phyloP scores from a whole-genome alignment of 2,329 filamentous ascomycete genomes.

The Hawksworthiomyces lignivorus region DNA sequence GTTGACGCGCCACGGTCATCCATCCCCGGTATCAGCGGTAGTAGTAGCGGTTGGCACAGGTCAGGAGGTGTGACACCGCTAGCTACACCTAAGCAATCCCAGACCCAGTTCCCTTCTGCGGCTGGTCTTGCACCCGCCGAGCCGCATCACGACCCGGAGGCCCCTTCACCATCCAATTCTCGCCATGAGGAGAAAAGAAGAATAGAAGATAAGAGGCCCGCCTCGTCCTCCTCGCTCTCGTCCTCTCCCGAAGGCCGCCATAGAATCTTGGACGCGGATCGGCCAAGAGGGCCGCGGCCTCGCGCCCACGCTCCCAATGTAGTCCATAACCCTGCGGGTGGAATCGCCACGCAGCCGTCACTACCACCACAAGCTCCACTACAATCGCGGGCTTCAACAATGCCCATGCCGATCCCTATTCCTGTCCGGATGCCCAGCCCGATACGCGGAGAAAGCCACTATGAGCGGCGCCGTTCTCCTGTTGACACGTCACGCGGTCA shows the following conservation, averaged over 20 bases:
- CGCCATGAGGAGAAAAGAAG: constrained; percentile 11
- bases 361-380: not conserved
- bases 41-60: constrained; percentile 19
- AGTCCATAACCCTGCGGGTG: constrained; percentile 13
- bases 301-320: constrained; percentile 23
- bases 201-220: constrained; percentile 17
- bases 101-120: constrained; percentile 11
- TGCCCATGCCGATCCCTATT: constrained; percentile 9
- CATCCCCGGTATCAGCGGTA: constrained; percentile 5
- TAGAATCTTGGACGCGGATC: constrained; percentile 6
- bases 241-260: constrained; percentile 20
- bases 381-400: not conserved
- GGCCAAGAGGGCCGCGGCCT: constrained; percentile 15
- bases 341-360: not conserved
- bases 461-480: constrained; percentile 10
- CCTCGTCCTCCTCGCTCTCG: constrained; percentile 23
- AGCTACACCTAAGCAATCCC: constrained; percentile 21
- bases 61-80: constrained; percentile 28
- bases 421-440: constrained; percentile 4
- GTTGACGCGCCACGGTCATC: constrained; percentile 9
- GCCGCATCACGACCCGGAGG: too few relatives aligned
- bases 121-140: too few relatives aligned
- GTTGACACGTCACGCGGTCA: constrained; percentile 3
- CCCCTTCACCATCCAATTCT: constrained; percentile 4
- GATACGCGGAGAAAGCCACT: not conserved